Evolutionary conservation across 345 rosid species (phyloP).

Genomic region (Clausena lansium): DNA sequence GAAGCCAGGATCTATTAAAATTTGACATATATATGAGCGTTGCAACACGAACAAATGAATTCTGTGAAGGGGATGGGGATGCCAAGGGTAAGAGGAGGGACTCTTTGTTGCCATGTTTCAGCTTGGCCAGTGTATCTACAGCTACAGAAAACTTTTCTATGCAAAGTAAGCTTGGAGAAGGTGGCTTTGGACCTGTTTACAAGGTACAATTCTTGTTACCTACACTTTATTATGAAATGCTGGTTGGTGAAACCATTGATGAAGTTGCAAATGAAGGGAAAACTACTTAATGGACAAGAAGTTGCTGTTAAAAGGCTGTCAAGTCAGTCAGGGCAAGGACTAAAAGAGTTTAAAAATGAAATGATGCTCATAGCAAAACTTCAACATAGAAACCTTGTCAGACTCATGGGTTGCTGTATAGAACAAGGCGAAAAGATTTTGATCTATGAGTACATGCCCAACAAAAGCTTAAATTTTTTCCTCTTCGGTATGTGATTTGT

Average conservation of each 20-base stretch:
- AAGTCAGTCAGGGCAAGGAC: slow-evolving; percentile 33
- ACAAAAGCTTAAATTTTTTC: neutral
- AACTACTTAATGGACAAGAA: slow-evolving; percentile 25
- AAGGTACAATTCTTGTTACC: neutral
- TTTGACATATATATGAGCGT: slow-evolving; percentile 17
- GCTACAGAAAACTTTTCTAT: slow-evolving; percentile 30
- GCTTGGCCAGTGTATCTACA: slow-evolving; percentile 19
- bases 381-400: slow-evolving; percentile 1
- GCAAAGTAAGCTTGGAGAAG: slow-evolving; percentile 33
- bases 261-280: slow-evolving; percentile 16
- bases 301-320: slow-evolving; percentile 44
- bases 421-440: neutral
- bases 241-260: neutral
- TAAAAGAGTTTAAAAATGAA: slow-evolving; percentile 35
- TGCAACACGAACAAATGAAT: neutral
- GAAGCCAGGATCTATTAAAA: slow-evolving; percentile 16
- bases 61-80: neutral
- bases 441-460: slow-evolving; percentile 3
- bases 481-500: neutral
- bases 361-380: slow-evolving; percentile 17
- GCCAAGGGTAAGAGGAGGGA: neutral
- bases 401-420: slow-evolving; percentile 1
- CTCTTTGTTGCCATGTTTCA: slow-evolving; percentile 19
- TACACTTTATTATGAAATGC: neutral
- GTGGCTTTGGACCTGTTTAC: slow-evolving; percentile 41